Base-by-base conservation (phyloP, 1,284 basidiomycete genomes). In the Ceratobasidium sp. region DNA sequence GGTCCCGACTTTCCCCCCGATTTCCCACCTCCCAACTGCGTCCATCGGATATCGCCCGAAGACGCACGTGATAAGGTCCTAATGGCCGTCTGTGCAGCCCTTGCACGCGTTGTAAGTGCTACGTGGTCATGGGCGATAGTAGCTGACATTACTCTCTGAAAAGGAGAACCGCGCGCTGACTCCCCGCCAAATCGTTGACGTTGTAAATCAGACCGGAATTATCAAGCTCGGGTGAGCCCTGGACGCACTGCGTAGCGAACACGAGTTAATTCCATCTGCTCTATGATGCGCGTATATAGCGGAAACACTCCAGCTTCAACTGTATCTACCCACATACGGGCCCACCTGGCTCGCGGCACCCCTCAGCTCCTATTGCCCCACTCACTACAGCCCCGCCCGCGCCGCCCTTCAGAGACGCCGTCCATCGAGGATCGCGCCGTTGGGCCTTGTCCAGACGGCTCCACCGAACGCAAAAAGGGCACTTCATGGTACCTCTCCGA, bases 401-500 rank as follows among this genome's bases (percentile, higher is more conserved):
- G 69, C 69, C 69, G 39, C 69, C 58, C 58, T 17, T n/a, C 68
- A 26, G 69, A 73, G 20, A 49, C 69, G 2, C 69, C 69, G 56
- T 31, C 56, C 26, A 17, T 53, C 58, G 69, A 73, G 33, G 69
- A 73, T 45, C 58, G 69, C 45, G 69, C 69, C 8, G 45, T 73
- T 26, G 69, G 69, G 11, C 54, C 42, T 31, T 61, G 47, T 58
- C 39, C 69, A 60, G 69, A 73, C 69, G 69, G 69, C 35, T 61
- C 69, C 28, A 20, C 56, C 56, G 69, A 73, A 45, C 69, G 69
- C 58, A 73, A 73, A 47, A 73, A 73, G 69, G 69, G 69, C 54
- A 73, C 69, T 39, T 56, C 69, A 63, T 73, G 69, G 69, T 73
- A 73, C 45, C 69, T 73, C 56, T 73, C 69, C 58, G 69, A 73